Evolutionary conservation across 2,329 filamentous ascomycete species (phyloP), one percentile per base, ranked within the genome.

Genomic region (Neofusicoccum cordaticola): DNA sequence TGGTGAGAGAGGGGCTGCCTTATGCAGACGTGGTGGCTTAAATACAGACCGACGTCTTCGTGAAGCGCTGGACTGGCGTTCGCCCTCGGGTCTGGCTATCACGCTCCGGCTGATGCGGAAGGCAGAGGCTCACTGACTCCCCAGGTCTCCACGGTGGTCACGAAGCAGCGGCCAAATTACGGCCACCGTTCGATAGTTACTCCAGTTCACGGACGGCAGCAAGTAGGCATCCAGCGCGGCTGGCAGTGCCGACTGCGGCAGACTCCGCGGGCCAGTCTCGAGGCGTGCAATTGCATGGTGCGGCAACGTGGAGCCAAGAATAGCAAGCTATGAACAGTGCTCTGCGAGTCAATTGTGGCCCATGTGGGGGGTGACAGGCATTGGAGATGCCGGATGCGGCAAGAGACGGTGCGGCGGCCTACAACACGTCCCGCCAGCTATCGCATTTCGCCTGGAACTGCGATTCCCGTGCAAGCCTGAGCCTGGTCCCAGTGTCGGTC

Each of bases 111-210:
- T 48, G 17, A 9, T 8, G 13, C 45, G 45, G 45, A 48, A 48
- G 27, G 27, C 27, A 7, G 27, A 31, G 4, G 27, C 17, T 11
- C 6, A 22, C 47, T 51, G 47, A 51, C 47, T 34, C 47, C 47
- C 47, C 27, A 11, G 22, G 22, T 15, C 47, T 51, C 47, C 47
- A 51, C 47, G 22, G 27, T 31, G 22, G 47, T 51, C 47, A 51
- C 47, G 47, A 51, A 31, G 47, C 47, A 51, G 47, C 47, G 47
- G 47, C 17, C 47, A 51, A 51, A 51, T 51, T 51, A 51, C 47
- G 47, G 47, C 47, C 27, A 5, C 5, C 22, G 27, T 51, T 17
- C 47, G 15, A 50, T 31, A 34, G 19, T 50, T 22, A 22, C 47
- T 19, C 47, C 47, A 50, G 47, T n/a, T 50, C 22, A 51, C 45